A percentile compares a stretch with the other conserved stretches of the same genome.
Conservation (phyloP, 345 rosid species). For the Moricandia arvensis region DNA sequence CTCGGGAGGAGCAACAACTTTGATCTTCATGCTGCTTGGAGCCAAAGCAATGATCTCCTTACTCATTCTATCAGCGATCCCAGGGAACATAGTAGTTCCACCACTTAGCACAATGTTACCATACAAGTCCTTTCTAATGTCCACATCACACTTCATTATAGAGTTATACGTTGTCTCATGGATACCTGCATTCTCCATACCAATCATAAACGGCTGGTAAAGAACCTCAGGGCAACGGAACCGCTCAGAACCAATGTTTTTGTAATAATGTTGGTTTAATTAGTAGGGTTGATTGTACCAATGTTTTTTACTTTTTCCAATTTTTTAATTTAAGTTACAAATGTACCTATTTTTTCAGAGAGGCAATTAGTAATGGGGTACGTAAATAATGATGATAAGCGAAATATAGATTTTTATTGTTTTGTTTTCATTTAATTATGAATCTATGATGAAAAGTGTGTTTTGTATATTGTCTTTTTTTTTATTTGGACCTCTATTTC, state of each 20-base stretch:
- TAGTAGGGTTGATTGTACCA: no score
- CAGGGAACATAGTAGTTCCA: constrained; percentile 93
- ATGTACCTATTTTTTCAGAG: no score
- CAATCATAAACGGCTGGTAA: constrained; percentile 90
- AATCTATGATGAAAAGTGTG: no score
- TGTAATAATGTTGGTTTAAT: no score
- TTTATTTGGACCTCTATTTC: no score
- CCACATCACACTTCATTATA: constrained; percentile 93
- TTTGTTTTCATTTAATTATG: no score
- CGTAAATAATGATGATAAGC: no score
- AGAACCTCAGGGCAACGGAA: constrained; percentile 94
- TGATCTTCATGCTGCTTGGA: constrained; percentile 98
- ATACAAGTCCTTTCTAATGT: constrained; percentile 79
- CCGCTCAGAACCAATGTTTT: constrained; percentile 74
- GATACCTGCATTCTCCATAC: constrained; percentile 92
- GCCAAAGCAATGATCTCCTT: constrained; percentile 90
- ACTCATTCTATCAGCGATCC: constrained; percentile 90
- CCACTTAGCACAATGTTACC: constrained; percentile 92
- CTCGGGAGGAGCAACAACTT: constrained; percentile 91
- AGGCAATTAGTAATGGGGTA: no score
- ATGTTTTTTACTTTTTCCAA: no score
- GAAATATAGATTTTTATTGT: no score
- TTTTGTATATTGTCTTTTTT: no score
- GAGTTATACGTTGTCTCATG: constrained; percentile 91
- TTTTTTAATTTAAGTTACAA: no score